phyloP scores from a whole-genome alignment of 345 rosid species.

The Euphorbia pulcherrima region DNA sequence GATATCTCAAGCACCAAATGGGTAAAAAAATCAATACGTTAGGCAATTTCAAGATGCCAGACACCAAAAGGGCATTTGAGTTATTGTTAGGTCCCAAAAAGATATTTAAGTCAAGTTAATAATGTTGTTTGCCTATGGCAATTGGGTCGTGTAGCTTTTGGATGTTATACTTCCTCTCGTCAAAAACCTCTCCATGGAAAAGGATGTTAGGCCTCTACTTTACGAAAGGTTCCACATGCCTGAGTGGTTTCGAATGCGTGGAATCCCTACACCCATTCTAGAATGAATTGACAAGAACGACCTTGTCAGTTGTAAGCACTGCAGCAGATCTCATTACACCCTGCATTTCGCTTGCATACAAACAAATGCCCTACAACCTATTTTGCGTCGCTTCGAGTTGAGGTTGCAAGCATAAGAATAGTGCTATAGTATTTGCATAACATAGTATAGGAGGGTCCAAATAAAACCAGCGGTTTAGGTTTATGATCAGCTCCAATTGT shows the following conservation, averaged over 20 bases:
- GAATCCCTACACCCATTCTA: neutral
- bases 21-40: no score
- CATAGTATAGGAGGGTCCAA: no score
- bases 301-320: neutral
- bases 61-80: no score
- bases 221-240: slow-evolving; percentile 25
- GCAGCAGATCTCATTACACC: neutral
- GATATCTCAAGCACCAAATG: no score
- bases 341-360: neutral
- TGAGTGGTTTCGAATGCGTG: slow-evolving; percentile 20
- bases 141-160: slow-evolving; percentile 16
- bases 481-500: neutral
- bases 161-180: slow-evolving; percentile 21
- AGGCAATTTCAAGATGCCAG: no score
- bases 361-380: neutral
- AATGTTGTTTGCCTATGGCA: neutral
- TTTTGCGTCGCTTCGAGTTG: neutral
- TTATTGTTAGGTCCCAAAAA: neutral
- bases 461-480: neutral
- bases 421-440: neutral
- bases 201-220: slow-evolving; percentile 18
- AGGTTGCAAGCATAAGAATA: neutral
- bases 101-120: neutral
- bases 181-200: slow-evolving; percentile 13
- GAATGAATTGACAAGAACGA: no score